A percentile compares a stretch with the other conserved stretches of the same genome.
phyloP scores from a whole-genome alignment of 352 stramenopile species.

The Globisporangium abappressorium region DNA sequence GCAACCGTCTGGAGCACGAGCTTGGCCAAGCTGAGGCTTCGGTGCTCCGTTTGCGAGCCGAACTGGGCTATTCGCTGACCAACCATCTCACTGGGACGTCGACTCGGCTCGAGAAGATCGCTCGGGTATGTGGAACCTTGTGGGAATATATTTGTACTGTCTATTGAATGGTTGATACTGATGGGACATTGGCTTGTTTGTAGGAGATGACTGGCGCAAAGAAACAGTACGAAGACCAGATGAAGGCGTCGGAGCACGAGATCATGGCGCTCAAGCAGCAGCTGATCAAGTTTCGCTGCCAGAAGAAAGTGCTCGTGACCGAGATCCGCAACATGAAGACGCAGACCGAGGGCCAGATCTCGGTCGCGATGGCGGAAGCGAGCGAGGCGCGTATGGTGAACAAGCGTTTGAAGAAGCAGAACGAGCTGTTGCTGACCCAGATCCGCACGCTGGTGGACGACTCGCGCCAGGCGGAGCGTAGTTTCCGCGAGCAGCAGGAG shows the following conservation, averaged over 20 bases:
- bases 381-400: conserved; percentile 88
- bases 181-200: neutral
- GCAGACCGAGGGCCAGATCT: conserved; percentile 70
- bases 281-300: conserved; percentile 71
- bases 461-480: conserved; percentile 42
- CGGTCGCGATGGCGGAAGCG: conserved; percentile 81
- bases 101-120: conserved; percentile 71
- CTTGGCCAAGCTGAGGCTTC: conserved; percentile 67
- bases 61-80: conserved; percentile 72
- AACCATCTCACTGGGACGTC: conserved; percentile 76
- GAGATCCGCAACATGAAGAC: conserved; percentile 78
- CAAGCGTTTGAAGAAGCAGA: conserved; percentile 76
- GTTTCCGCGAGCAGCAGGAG: conserved; percentile 32
- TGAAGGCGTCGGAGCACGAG: conserved; percentile 49
- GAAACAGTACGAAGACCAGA: conserved; percentile 68
- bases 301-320: conserved; percentile 75
- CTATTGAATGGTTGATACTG: neutral
- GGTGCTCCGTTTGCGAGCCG: conserved; percentile 66
- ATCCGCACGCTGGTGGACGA: conserved; percentile 75
- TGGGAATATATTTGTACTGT: neutral
- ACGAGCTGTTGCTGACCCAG: conserved; percentile 75
- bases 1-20: conserved; percentile 60
- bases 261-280: conserved; percentile 60
- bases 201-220: conserved; percentile 69
- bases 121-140: conserved; percentile 27